Base-by-base conservation (phyloP, 116 monocot species). In the Papilionanthe hybrid region DNA sequence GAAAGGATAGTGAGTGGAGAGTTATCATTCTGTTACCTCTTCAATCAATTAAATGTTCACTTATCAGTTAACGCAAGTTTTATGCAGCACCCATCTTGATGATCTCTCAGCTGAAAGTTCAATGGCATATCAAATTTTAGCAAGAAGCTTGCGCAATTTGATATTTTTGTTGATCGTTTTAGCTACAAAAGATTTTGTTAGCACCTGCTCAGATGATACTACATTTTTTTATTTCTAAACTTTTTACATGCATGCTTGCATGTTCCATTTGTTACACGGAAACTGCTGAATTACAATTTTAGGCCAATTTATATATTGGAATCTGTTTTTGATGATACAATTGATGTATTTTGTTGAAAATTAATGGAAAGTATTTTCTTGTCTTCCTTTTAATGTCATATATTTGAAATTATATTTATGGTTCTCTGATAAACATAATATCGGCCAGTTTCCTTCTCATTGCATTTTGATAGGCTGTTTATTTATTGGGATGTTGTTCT, bases 211-310 rank as follows among this genome's bases (percentile, higher is more conserved):
- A 23, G 25, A 63, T 63, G 7, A 63, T 22, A 63, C 18, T 63
- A 63, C 63, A 19, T 63, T 56, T 63, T 63, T 23, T 69, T 17
- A 11, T 69, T 69, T 69, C 69, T 69, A 69, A 30, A 69, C 63
- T 69, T 15, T 32, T 30, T 17, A 69, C 69, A 32, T 69, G 10
- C 3, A 32, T 37, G 32, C 32, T 69, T 69, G 22, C 32, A 25
- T 69, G 69, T 15, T 69, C 32, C 69, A 69, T 69, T 37, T 69
- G 25, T 69, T 69, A 69, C 32, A 69, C 0, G 15, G 15, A 69
- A 69, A 69, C 32, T 69, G 32, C 9, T 5, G 5, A 2, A n/a
- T 32, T 32, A 37, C 15, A 3, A 15, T 37, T 32, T 32, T 15
- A 32, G 69, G 69, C 10, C 30, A 30, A 69, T 37, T 69, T 69